Evolutionary conservation across 176 grass and related monocot genomes (phyloP), one percentile per base, ranked within the genome.

Genomic region (Coix lacrymajobi): DNA sequence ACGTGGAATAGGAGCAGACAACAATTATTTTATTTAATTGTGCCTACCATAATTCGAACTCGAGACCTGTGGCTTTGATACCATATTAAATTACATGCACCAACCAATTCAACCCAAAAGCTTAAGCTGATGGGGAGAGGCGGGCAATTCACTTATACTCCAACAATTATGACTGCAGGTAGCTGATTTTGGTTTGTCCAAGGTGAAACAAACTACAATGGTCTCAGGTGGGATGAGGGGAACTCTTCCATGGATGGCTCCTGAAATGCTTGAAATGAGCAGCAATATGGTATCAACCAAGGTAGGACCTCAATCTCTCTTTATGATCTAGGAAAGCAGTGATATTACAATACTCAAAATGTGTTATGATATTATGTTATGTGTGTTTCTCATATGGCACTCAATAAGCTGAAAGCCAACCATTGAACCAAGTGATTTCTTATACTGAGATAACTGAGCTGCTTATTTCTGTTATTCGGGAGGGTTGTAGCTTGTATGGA

Each of bases 231-330:
- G 90, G 69, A 91, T 98, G 87, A 93, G 90, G 69, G 92, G 96
- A 82, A 98, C 96, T 57, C 92, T 98, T 84, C 90, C 92, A 79
- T 98, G 90, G 92, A 98, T 98, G 92, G 96, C 96, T 32, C 96
- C 90, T 64, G 92, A 95, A 81, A 81, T 93, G 62, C 71, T 58
- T 88, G 6, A 92, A 62, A 88, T 81, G 66, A 90, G 68, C 11
- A 43, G 86, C 78, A 91, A 76, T 76, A 93, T 90, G 77, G 90
- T 95, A 45, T 95, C 88, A 20, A 40, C 49, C 26, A 86, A 86
- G 85, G 85, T 86, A 86, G 51, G 17, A 81, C 24, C 62, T 26
- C 62, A 33, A 48, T 2, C 43, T 32, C 29, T 45, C 39, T 78
- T 78, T 28, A 63, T 64, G 58, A 43, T 41, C 36, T 38, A 3